Base-by-base conservation (phyloP, 768 basidiomycete genomes). In the Tulasnella sp. region DNA sequence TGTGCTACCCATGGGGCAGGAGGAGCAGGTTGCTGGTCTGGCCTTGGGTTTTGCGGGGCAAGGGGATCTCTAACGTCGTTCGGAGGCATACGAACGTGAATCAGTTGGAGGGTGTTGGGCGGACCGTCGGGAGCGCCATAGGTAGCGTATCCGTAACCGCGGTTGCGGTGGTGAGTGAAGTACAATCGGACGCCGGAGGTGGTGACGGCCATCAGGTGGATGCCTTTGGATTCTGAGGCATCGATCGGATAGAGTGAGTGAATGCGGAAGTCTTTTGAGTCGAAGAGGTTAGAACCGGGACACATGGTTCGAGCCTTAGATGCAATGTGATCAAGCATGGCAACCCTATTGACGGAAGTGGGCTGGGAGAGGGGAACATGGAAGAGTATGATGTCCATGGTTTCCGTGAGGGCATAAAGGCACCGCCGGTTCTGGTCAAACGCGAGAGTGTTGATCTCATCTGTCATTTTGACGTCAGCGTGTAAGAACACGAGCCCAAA, bases 101-200 rank as follows among this genome's bases (percentile, higher is more conserved):
- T 66, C 32, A 93, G 75, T 62, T 84, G 79, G 35, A 90, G 72
- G 35, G 75, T 45, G 69, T 23, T 79, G 2, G 64, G 59, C 19
- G 62, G 46, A 40, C 46, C 43, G 61, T 58, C 61, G 59, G 64
- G 62, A n/a, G 60, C 64, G 32, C 11, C 40, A 48, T 58, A 46
- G 50, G 60, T 37, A 21, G 58, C 59, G 17, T 19, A 39, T 7
- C 37, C 17, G 25, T 21, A 14, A n/a, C n/a, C n/a, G n/a, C n/a
- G n/a, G 54, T 14, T 59, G 52, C 64, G 66, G 4, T 65, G 60
- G 57, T 67, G 65, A n/a, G 66, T 63, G 66, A 96, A 90, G 72
- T 88, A 97, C 1, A 94, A 73, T 49, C 93, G 81, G 2, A 85
- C 79, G 11, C 88, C 92, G 50, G 83, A 91, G 27, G 76, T 73